Evolutionary conservation across 331 rosid genomes (phyloP).

Genomic region (Rhamnella rubrinervis): DNA sequence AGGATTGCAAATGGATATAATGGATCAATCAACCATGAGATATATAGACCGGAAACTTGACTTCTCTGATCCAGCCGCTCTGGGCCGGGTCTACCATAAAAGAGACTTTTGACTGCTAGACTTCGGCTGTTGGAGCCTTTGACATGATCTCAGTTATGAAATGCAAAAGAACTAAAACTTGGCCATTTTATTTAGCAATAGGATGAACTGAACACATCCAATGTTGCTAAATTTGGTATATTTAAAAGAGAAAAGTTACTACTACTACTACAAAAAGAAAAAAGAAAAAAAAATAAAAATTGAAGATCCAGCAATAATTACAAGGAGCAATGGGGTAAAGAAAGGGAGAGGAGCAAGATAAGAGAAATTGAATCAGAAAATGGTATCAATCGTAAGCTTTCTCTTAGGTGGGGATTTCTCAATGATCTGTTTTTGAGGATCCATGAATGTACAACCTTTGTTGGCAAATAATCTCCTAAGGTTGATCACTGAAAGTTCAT

Average conservation of each 20-base stretch:
- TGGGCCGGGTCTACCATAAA: too few relatives aligned
- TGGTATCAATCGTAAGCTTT: constrained; percentile 82
- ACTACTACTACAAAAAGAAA: neutral
- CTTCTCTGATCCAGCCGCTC: too few relatives aligned
- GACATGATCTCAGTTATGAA: too few relatives aligned
- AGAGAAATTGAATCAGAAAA: constrained; percentile 45
- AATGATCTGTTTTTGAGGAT: constrained; percentile 70
- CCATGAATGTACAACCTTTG: constrained; percentile 91
- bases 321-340: constrained; percentile 21
- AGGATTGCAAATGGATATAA: too few relatives aligned
- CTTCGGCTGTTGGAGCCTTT: too few relatives aligned
- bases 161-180: too few relatives aligned
- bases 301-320: constrained; percentile 35
- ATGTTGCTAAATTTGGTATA: neutral
- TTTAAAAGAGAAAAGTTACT: neutral
- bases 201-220: neutral
- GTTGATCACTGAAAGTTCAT: constrained; percentile 94
- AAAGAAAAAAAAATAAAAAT: constrained; percentile 1
- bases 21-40: too few relatives aligned
- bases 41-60: too few relatives aligned
- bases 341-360: constrained; percentile 2
- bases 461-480: constrained; percentile 88
- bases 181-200: neutral
- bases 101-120: too few relatives aligned
- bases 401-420: constrained; percentile 81